Evolutionary conservation across 179 eudicot genomes (phyloP), one percentile per base, ranked within the genome.

Genomic region (Amaranthus tricolor): DNA sequence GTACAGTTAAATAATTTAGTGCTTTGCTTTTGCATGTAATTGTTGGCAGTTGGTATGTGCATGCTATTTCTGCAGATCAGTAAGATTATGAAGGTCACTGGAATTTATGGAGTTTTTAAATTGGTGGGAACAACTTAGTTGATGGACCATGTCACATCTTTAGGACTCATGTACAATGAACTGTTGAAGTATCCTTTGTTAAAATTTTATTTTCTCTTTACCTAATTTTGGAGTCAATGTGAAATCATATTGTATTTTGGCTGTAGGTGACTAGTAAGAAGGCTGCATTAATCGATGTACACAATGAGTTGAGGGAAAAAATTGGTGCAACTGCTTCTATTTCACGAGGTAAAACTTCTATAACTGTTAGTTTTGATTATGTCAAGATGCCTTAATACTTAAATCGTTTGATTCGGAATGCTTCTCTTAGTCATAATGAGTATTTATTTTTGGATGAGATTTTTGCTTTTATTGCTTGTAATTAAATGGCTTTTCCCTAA

Each of bases 211-310:
- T 43, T 69, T 62, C 24, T 40, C n/a, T 17, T 70, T 71, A 62
- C 56, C 47, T 53, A 20, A 45, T 58, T 75, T 70, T 7, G 43
- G 58, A 7, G 10, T 60, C 9, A 19, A 6, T 20, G 19, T 49
- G 64, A 72, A 52, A 7, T 66, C 55, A 71, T 59, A 53, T 49
- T 14, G 45, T 44, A 7, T 45, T 21, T 56, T 62, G 54, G 50
- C 71, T 76, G 66, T 77, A 95, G 99, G 99, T 95, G 77, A 93
- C 99, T 14, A 82, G 89, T 78, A 95, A 93, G 87, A 95, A 95
- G 86, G 97, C 95, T 62, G 85, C 97, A 58, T 80, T 90, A 78
- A 93, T 95, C 74, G 97, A 91, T 78, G 82, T 79, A 68, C 86
- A 84, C 64, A 61, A 66, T 61, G 88, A 84, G 78, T 75, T 95